A percentile compares a stretch with the other conserved stretches of the same genome.
Conservation (phyloP, 2,329 filamentous ascomycete genomes). For the Pseudocercospora crystallina region DNA sequence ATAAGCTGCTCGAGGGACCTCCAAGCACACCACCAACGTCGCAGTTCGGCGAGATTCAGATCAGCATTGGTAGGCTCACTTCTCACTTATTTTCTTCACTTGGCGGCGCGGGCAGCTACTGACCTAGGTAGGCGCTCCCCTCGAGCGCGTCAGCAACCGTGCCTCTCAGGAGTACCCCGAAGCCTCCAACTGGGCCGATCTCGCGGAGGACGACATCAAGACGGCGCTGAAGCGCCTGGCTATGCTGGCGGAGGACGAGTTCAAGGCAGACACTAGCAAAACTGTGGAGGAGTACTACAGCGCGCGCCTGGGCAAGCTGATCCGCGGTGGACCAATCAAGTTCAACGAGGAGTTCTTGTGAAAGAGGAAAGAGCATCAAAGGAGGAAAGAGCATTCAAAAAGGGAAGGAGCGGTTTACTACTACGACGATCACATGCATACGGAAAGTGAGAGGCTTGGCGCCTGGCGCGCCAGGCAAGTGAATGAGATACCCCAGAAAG, state of each 20-base stretch:
- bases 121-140: constrained; percentile 4
- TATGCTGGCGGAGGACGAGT: constrained; percentile 34
- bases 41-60: not conserved
- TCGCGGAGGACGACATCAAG: constrained; percentile 33
- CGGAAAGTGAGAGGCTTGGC: no score
- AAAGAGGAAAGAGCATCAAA: no score
- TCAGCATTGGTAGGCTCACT: not conserved
- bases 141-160: not conserved
- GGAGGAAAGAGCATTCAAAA: no score
- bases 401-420: no score
- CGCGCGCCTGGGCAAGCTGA: constrained; percentile 27
- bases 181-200: constrained; percentile 31
- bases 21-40: not conserved
- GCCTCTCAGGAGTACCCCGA: constrained; percentile 22
- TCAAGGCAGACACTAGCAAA: constrained; percentile 26
- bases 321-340: constrained; percentile 26
- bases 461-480: no score
- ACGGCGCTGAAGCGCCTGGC: constrained; percentile 32
- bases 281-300: constrained; percentile 32
- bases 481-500: no score
- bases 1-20: constrained; percentile 6
- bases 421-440: no score
- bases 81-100: not conserved
- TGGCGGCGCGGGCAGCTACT: not conserved
- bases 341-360: constrained; percentile 24